phyloP scores from a whole-genome alignment of 192 early-diverging fungal genomes.

The Umbelopsis isabellina region DNA sequence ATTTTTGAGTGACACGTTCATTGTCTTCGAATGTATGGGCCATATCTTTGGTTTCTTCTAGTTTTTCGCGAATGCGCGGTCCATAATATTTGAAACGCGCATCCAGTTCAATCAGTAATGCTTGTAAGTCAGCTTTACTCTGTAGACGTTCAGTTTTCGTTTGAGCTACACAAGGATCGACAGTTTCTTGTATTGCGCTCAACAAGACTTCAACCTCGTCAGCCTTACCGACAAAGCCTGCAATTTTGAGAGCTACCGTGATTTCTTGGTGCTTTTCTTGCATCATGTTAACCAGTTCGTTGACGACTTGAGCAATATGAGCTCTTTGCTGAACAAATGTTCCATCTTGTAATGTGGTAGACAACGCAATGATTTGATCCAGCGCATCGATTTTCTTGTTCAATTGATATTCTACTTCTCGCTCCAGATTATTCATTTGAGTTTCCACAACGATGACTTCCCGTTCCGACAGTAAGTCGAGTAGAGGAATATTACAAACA shows the following conservation, averaged over 20 bases:
- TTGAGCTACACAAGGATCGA: constrained; percentile 31
- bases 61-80: constrained; percentile 43
- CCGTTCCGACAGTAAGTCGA: constrained; percentile 32
- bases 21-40: constrained; percentile 40
- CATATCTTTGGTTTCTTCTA: constrained; percentile 34
- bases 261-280: constrained; percentile 42
- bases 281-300: constrained; percentile 37
- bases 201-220: constrained; percentile 50
- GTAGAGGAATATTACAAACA: constrained; percentile 19
- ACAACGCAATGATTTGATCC: constrained; percentile 33
- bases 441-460: constrained; percentile 28
- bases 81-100: constrained; percentile 46
- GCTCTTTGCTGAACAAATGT: constrained; percentile 39
- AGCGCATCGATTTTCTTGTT: constrained; percentile 33
- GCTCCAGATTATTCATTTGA: constrained; percentile 33
- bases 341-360: constrained; percentile 12
- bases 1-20: constrained; percentile 47
- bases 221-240: constrained; percentile 37
- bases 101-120: constrained; percentile 46
- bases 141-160: constrained; percentile 20
- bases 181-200: constrained; percentile 39
- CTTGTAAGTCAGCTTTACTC: constrained; percentile 39
- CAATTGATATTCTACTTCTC: constrained; percentile 38
- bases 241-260: constrained; percentile 42
- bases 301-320: constrained; percentile 40